These are phyloP conservation scores for Phytophthora pseudosyringae DNA, from an alignment of 352 stramenopile genomes.

Conservation along the genomic window DNA sequence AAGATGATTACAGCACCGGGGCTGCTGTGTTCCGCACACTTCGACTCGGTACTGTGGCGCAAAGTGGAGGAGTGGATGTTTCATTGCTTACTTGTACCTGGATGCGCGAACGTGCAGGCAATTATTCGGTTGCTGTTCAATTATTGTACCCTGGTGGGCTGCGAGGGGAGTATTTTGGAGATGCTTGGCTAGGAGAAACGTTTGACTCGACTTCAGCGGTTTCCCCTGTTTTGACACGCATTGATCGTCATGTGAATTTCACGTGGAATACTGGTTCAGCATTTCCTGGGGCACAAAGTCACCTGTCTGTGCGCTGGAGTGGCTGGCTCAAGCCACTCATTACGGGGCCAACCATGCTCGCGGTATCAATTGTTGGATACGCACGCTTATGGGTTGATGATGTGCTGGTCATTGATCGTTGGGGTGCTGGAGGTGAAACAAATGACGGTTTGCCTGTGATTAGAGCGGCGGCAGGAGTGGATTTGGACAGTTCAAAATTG, in stretches of 20 bases:
- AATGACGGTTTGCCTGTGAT: conserved; percentile 23
- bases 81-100: conserved; percentile 48
- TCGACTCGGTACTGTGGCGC: conserved; percentile 19
- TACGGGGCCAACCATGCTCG: conserved; percentile 51
- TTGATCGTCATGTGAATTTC: conserved; percentile 78
- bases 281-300: conserved; percentile 58
- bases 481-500: conserved; percentile 42
- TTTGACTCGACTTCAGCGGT: conserved; percentile 3
- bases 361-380: conserved; percentile 55
- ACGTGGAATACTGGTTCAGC: conserved; percentile 61
- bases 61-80: conserved; percentile 18
- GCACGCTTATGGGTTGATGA: conserved; percentile 72
- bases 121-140: conserved; percentile 63
- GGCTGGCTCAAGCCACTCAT: conserved; percentile 64
- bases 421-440: conserved; percentile 46
- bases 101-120: conserved; percentile 48
- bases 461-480: conserved; percentile 26
- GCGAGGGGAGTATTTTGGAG: conserved; percentile 68
- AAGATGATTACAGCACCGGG: conserved; percentile 23
- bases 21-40: conserved; percentile 18
- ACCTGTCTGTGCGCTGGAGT: conserved; percentile 70
- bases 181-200: conserved; percentile 59
- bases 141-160: conserved; percentile 66
- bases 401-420: conserved; percentile 67
- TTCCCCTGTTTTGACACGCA: conserved; percentile 41